Conservation (phyloP, 208 protist species). For the Naegleria fowleri region DNA sequence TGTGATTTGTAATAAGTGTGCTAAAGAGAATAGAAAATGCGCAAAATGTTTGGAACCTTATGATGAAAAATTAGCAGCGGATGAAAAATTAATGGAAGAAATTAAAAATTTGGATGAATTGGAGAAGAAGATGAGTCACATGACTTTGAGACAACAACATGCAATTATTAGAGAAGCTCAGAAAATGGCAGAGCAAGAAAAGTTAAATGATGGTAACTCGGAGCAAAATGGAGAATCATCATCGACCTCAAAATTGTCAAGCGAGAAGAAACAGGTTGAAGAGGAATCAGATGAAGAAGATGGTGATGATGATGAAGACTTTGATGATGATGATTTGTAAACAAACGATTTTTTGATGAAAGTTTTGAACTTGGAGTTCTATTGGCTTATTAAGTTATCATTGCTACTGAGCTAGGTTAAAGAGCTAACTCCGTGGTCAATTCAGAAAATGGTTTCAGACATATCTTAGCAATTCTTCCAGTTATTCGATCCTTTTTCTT, state of each 20-base stretch:
- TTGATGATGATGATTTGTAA: background rate
- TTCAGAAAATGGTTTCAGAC: too few species aligned
- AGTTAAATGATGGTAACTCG: background rate
- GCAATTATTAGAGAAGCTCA: background rate
- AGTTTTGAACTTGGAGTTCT: background rate
- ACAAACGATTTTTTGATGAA: background rate
- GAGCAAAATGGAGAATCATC: too few species aligned
- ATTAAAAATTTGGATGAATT: background rate
- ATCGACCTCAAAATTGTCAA: background rate
- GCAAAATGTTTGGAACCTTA: background rate
- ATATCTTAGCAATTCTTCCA: too few species aligned
- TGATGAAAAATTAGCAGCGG: background rate
- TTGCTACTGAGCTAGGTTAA: too few species aligned
- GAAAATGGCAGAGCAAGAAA: background rate
- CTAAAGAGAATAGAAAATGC: background rate
- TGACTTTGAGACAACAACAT: background rate
- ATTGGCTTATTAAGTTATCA: too few species aligned
- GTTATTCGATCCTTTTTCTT: too few species aligned
- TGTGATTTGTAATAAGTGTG: constrained; percentile 10
- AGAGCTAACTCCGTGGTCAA: too few species aligned
- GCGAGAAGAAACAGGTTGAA: background rate
- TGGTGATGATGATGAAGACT: background rate
- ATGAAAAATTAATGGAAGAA: background rate
- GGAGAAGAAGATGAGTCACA: background rate
- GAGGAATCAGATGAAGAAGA: background rate